Base-by-base conservation (phyloP, 1,284 basidiomycete species). In the Austroboletus rostrupii region DNA sequence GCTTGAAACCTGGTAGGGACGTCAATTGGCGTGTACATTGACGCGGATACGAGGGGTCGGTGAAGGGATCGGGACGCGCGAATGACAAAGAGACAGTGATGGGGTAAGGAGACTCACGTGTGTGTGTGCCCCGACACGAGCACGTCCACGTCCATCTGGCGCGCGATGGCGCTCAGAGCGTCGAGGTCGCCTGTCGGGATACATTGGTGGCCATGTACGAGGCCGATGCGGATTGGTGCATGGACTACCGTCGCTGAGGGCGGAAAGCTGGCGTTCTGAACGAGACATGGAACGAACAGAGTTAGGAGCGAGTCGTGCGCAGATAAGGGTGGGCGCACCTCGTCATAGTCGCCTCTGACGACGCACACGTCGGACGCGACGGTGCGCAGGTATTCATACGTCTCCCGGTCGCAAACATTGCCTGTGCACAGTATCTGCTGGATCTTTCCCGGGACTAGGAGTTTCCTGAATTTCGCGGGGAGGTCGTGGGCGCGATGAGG, bases 381-480 rank as follows among this genome's bases (percentile, higher is more conserved):
- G n/a, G 91, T 93, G 50, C 92, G 78, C n/a, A 99, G 77, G 72
- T 97, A 99, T 63, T 98, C 96, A 64, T 90, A 93, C 12, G 96
- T 99, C 72, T 97, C 96, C 61, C 89, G 87, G 73, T 99, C 97
- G 68, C 93, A 97, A 13, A 98, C 87, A 66, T 99, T 99, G 43
- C 96, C 97, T 0, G 96, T 99, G 68, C 94, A 97, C 31, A 99
- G 79, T 55, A 99, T 97, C 71, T 99, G 96, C 57, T 96, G 92
- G 37, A 99, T 99, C 73, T 99, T 99, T 33, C 97, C 96, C 11
- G 96, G 85, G 3, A 95, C 93, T 0, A 99, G 78, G 0, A 99
- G 85, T 68, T 98, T 97, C 73, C 96, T 96, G 75, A 99, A 99
- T 73, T 98, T 98, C 19, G 83, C 76, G 0, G 96, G 95, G 5